Evolutionary conservation across 192 early-diverging fungal genomes (phyloP), one percentile per base, ranked within the genome.

Genomic region (Backusella morwellensis): DNA sequence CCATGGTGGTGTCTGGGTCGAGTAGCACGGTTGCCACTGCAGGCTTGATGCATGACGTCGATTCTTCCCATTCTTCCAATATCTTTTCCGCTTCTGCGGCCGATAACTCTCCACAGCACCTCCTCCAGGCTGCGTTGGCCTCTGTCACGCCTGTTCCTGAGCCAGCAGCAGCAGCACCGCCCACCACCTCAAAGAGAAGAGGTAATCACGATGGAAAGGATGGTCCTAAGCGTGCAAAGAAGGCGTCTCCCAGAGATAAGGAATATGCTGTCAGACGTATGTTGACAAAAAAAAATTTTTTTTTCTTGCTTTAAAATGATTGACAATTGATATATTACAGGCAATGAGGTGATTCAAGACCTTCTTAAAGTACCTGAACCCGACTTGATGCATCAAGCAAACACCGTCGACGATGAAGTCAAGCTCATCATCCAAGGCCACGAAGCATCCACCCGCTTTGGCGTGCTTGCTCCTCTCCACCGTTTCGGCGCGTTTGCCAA

Each of bases 401-500:
- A 68, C 35, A 71, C 59, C 6, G 77, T 82, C 7, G 76, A 74
- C 23, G 63, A 67, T 36, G 70, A 75, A 4, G 73, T 78, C 21
- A 74, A 75, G 15, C 41, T 78, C 38, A 66, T 82, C 5, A 77
- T 82, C 36, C 77, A 74, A 50, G 80, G 80, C 8, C 76, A 78
- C 17, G 52, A 78, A 77, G 9, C 74, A 4, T 41, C 70, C 34
- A 66, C 77, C 29, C 70, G 66, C 32, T 42, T 77, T 42, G 77
- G 76, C 36, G 23, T 70, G 0, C 29, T 79, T 3, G 50, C 79
- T 3, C 77, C 81, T 50, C 66, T 79, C 14, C 72, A 74, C 21
- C 74, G 78, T 14, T 80, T 83, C 52, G 69, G 78, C 4, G 72
- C 73, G 5, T 79, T 78, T 68, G 81, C 81, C 17, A 83, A 83